Conservation (phyloP, 1,284 basidiomycete species). For the Ceratobasidium sp. region DNA sequence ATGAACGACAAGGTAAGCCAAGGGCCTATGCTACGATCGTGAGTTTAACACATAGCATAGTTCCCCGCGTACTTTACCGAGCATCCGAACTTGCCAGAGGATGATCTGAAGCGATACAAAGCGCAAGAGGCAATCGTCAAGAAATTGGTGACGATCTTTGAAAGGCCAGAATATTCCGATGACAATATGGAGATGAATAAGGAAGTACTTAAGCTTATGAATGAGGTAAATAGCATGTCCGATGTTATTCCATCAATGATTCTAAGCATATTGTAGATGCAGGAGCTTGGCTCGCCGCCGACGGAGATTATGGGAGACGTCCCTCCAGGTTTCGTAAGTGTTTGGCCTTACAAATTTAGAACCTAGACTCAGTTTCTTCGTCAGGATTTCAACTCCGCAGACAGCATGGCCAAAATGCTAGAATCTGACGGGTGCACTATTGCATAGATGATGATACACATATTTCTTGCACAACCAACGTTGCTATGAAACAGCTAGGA, state of each 20-base stretch:
- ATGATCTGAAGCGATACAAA: slow-evolving; percentile 73
- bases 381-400: slow-evolving; percentile 23
- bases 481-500: no score
- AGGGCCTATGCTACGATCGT: neutral
- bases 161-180: slow-evolving; percentile 70
- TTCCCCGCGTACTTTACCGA: slow-evolving; percentile 81
- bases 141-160: slow-evolving; percentile 77
- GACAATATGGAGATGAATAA: slow-evolving; percentile 61
- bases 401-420: slow-evolving; percentile 33
- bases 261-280: slow-evolving; percentile 63
- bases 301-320: slow-evolving; percentile 90
- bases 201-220: slow-evolving; percentile 73
- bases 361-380: neutral
- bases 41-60: slow-evolving; percentile 51
- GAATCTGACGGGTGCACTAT: slow-evolving; percentile 37
- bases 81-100: slow-evolving; percentile 58
- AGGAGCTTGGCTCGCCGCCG: slow-evolving; percentile 86
- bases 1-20: slow-evolving; percentile 75
- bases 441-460: slow-evolving; percentile 3
- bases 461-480: neutral
- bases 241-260: neutral
- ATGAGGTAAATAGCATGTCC: slow-evolving; percentile 60
- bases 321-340: slow-evolving; percentile 72
- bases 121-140: slow-evolving; percentile 70
- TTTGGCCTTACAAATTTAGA: no score